phyloP scores from a whole-genome alignment of 805 yeast genomes.

The Yamadazyma sp. region DNA sequence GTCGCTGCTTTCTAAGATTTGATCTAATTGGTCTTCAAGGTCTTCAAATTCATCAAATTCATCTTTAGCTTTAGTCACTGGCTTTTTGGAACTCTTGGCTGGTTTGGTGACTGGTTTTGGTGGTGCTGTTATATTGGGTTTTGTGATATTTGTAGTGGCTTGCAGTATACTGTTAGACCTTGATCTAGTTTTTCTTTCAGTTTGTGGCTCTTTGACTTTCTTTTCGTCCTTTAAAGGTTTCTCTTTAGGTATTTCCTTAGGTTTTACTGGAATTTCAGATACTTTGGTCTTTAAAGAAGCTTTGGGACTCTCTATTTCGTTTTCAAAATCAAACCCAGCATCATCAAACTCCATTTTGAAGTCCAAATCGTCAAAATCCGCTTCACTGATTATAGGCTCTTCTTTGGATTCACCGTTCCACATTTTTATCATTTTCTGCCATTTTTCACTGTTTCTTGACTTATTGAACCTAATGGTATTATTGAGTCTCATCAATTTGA shows the following conservation, averaged over 20 bases:
- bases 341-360: slow-evolving; percentile 13
- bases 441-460: slow-evolving; percentile 32
- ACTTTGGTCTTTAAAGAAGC: too few relatives aligned
- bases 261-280: neutral
- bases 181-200: slow-evolving; percentile 3
- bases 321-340: slow-evolving; percentile 8
- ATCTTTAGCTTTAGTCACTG: slow-evolving; percentile 19
- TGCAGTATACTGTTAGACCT: slow-evolving; percentile 3
- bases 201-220: neutral
- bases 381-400: slow-evolving; percentile 24
- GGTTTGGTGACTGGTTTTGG: slow-evolving; percentile 1
- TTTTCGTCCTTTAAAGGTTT: neutral
- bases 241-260: neutral
- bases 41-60: slow-evolving; percentile 40
- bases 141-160: neutral
- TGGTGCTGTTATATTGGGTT: too few relatives aligned
- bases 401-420: slow-evolving; percentile 6
- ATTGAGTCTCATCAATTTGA: slow-evolving; percentile 24
- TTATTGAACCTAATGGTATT: slow-evolving; percentile 35
- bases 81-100: neutral
- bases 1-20: slow-evolving; percentile 28
- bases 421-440: slow-evolving; percentile 8
- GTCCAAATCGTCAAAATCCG: slow-evolving; percentile 36
- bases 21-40: slow-evolving; percentile 40
- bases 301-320: neutral